A percentile compares a stretch with the other conserved stretches of the same genome.
Evolutionary conservation across 371 early-diverging fungal genomes (phyloP).

Genomic region (Mortierella sp.): DNA sequence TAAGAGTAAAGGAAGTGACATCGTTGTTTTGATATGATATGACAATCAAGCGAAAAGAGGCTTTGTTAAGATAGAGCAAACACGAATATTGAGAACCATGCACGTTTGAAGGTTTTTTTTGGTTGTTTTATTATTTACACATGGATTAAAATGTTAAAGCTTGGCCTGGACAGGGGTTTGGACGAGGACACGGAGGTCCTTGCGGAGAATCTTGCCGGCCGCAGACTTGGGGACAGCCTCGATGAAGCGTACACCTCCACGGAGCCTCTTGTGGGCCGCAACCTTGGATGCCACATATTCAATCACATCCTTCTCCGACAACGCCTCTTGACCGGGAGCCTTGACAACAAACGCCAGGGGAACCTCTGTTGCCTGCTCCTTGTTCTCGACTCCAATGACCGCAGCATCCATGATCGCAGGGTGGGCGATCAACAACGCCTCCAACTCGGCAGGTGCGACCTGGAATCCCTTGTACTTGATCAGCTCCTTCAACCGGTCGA

Average conservation of each 20-base stretch:
- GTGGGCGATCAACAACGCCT: constrained; percentile 77
- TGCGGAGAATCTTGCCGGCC: constrained; percentile 87
- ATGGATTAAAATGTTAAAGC: constrained; percentile 28
- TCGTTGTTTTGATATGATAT: no score
- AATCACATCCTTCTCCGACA: constrained; percentile 58
- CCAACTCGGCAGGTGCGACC: constrained; percentile 83
- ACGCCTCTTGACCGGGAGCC: constrained; percentile 38
- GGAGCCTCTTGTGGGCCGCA: constrained; percentile 79
- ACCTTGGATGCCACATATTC: constrained; percentile 72
- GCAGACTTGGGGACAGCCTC: constrained; percentile 82
- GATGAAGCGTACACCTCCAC: constrained; percentile 82
- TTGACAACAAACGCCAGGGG: constrained; percentile 84
- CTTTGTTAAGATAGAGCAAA: no score
- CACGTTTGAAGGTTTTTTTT: constrained; percentile 40
- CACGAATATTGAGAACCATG: constrained; percentile 68
- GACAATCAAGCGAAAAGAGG: no score
- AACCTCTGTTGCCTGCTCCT: constrained; percentile 77
- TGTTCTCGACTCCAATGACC: constrained; percentile 74
- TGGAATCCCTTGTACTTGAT: constrained; percentile 88
- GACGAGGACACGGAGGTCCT: constrained; percentile 60
- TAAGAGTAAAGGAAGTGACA: no score
- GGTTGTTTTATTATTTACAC: neutral
- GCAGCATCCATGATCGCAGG: constrained; percentile 81
- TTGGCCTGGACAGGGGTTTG: constrained; percentile 37
- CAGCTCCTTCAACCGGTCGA: constrained; percentile 83